Base-by-base conservation (phyloP, 345 rosid species). In the Kandelia obovata region DNA sequence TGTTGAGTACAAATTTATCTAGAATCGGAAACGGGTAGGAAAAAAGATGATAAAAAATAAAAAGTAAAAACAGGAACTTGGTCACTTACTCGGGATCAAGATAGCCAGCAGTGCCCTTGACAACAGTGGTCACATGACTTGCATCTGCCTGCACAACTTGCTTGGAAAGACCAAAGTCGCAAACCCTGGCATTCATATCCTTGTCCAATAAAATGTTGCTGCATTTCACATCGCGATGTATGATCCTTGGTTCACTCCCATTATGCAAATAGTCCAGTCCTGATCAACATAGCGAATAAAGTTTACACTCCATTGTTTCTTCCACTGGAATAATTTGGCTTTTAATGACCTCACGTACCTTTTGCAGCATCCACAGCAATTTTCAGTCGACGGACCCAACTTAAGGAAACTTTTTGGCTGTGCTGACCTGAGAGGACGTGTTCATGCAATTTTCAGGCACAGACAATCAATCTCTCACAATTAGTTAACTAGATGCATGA, bases 41-140 rank as follows among this genome's bases (percentile, higher is more conserved):
- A 6, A 39, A 58, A 27, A 26, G 5, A 17, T 43, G 1, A 19
- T 21, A 21, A 21, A 21, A 21, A 21, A 21, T n/a, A 21, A 21
- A 21, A 21, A 21, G 21, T 21, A 61, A 60, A 43, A 43, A 43
- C 19, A 43, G 49, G 49, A 43, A 43, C 49, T 43, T 2, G 0
- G 49, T 0, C 69, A 62, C 83, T 66, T 83, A 93, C 98, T 93
- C 97, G 47, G 97, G 98, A 64, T 93, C 98, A 17, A 93, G 89
- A 83, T 93, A 93, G 58, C 98, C 98, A 2, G 96, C 96, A 19
- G 98, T 86, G 80, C 96, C 96, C 77, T 91, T 93, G 61, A 93
- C 97, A 61, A 84, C 91, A 28, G 98, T 93, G 46, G 98, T 91
- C 34, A 93, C 83, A 73, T 93, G 98, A 56, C 89, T 86, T 67